Percentiles rank a stretch among this genome's conserved stretches.
phyloP scores from a whole-genome alignment of 1,284 basidiomycete species.

The Irpex lacteus region DNA sequence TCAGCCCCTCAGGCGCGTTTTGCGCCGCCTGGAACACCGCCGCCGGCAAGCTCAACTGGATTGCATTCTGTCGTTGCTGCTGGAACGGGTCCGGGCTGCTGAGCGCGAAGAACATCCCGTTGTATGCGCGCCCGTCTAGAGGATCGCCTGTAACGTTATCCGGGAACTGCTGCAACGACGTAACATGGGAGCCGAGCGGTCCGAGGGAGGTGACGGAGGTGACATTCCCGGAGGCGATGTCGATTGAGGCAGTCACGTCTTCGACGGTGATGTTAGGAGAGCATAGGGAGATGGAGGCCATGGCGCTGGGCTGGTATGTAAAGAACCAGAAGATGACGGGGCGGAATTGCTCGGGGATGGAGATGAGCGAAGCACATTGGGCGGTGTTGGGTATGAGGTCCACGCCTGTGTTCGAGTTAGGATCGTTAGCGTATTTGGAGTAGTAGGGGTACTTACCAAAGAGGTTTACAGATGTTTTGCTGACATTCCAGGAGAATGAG shows the following conservation, averaged over 20 bases:
- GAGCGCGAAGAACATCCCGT: conserved; percentile 45
- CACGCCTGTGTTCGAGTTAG: conserved; percentile 6
- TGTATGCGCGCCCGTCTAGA: conserved; percentile 45
- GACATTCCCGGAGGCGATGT: conserved; percentile 26
- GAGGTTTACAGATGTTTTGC: conserved; percentile 34
- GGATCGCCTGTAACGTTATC: conserved; percentile 42
- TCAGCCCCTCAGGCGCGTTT: conserved; percentile 34
- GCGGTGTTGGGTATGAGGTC: conserved; percentile 9
- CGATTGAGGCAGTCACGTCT: conserved; percentile 32
- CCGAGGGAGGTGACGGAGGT: conserved; percentile 38
- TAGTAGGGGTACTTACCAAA: conserved; percentile 39
- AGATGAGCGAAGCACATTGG: conserved; percentile 10
- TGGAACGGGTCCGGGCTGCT: conserved; percentile 36
- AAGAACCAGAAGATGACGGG: conserved; percentile 61
- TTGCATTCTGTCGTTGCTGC: conserved; percentile 36
- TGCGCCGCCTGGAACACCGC: conserved; percentile 46
- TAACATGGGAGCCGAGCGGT: conserved; percentile 33
- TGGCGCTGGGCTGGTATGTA: conserved; percentile 34
- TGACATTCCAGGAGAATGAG: conserved; percentile 36
- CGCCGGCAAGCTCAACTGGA: conserved; percentile 45
- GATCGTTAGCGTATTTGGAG: background rate
- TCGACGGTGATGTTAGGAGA: conserved; percentile 38
- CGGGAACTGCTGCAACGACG: conserved; percentile 26
- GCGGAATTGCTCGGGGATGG: conserved; percentile 33
- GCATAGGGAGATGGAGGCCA: conserved; percentile 45